Base-by-base conservation (phyloP, 306 rosid genomes). In the Carpinus viminea region DNA sequence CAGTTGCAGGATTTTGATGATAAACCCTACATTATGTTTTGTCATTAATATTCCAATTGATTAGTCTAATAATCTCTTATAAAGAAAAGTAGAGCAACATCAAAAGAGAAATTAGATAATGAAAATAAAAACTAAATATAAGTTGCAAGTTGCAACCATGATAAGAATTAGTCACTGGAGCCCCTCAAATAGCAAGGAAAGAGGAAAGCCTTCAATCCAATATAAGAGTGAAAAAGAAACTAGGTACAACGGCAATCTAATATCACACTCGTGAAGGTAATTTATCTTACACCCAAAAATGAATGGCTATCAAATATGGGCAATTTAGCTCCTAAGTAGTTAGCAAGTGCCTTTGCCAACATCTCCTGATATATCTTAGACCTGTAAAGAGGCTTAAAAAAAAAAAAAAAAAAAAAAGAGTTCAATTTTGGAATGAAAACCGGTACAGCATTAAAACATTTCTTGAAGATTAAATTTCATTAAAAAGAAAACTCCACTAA, bases 281-380 rank as follows among this genome's bases (percentile, higher is more conserved):
- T 66, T 84, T 80, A 82, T 87, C 99, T 93, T 96, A 96, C 99
- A 86, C 97, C 94, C 99, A 96, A 81, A 89, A 91, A 89, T 8
- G 84, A 89, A 70, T 91, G 99, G 88, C 97, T 96, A 85, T 96
- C 99, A 88, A 96, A 96, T 78, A 96, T 88, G 78, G 93, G 99
- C 87, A 96, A 86, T 89, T 96, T 96, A 64, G 99, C 97, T 50
- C 89, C 96, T 53, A 91, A 96, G 80, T 90, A 81, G 38, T 91
- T 85, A 31, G 99, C 99, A 83, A 96, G 99, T 52, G 99, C 98
- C 91, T 91, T 91, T 48, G 89, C 93, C 86, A 96, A 74, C 97
- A 93, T 91, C 90, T 96, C 99, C 83, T 93, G 98, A 85, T 96
- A 96, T 88, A 96, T 96, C 84, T 96, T 98, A 21, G 99, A 96